Percentiles rank a stretch among this genome's conserved stretches.
Evolutionary conservation across 2,329 filamentous ascomycete species (phyloP).

Genomic region (Talaromyces atroroseus): DNA sequence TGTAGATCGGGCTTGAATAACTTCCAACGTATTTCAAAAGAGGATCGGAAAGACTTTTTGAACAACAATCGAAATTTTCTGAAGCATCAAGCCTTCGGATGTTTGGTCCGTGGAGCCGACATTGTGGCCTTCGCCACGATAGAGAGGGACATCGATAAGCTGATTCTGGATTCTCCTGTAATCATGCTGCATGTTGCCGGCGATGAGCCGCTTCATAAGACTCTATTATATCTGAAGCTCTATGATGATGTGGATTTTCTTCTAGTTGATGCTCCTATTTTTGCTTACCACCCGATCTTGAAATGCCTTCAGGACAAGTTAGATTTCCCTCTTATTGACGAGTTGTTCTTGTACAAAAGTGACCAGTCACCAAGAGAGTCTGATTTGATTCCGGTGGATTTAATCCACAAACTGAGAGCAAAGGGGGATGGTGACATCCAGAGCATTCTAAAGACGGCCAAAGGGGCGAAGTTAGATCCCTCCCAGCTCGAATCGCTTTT

Average conservation of each 20-base stretch:
- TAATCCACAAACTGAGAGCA: conserved; percentile 17
- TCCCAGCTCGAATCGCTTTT: conserved; percentile 56
- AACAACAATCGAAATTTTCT: conserved; percentile 46
- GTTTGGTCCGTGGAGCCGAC: conserved; percentile 44
- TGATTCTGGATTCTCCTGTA: conserved; percentile 1
- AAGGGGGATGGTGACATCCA: conserved; percentile 14
- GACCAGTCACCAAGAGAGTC: conserved; percentile 12
- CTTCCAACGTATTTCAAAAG: background rate
- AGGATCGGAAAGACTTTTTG: conserved; percentile 22
- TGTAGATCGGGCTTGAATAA: background rate
- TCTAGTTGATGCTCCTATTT: conserved; percentile 58
- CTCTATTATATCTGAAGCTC: background rate
- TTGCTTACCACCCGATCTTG: conserved; percentile 62
- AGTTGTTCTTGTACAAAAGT: conserved; percentile 31
- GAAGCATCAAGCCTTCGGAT: conserved; percentile 57
- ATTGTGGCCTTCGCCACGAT: conserved; percentile 56
- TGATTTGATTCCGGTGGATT: conserved; percentile 9
- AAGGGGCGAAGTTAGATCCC: conserved; percentile 40
- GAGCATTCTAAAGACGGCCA: conserved; percentile 23
- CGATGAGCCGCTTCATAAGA: background rate
- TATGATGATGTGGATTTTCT: conserved; percentile 39
- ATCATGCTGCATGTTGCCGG: background rate
- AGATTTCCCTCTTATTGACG: conserved; percentile 50
- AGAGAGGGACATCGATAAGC: conserved; percentile 47
- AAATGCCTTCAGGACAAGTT: conserved; percentile 50